Evolutionary conservation across 257 asterid genomes (phyloP).

Genomic region (Coffea eugenioides): DNA sequence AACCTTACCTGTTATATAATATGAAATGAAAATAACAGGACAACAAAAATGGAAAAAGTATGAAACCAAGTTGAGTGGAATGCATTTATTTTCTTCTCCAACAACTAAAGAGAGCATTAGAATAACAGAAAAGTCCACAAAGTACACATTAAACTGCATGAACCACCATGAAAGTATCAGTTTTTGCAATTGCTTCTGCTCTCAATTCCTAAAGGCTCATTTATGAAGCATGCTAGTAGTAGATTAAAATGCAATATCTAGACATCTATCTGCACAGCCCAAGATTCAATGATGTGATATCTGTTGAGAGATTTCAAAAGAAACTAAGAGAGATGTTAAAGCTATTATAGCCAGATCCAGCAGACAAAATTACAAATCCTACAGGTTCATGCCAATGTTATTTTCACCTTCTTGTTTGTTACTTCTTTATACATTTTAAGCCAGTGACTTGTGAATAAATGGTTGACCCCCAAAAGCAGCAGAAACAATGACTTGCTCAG

Average conservation of each 20-base stretch:
- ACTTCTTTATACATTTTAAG: not conserved
- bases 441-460: not conserved
- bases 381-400: not conserved
- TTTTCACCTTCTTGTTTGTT: not conserved
- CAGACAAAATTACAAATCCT: not conserved
- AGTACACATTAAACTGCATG: not conserved
- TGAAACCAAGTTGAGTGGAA: not conserved
- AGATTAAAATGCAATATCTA: not conserved
- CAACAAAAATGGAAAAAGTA: not conserved
- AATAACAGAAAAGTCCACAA: not conserved
- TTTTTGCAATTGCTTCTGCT: not conserved
- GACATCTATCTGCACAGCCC: not conserved
- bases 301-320: not conserved
- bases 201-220: not conserved
- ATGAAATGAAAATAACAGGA: not conserved
- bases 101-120: not conserved
- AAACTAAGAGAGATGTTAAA: not conserved
- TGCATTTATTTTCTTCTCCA: not conserved
- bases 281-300: not conserved
- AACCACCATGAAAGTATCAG: not conserved
- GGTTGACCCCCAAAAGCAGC: not conserved
- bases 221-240: not conserved
- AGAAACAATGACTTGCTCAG: not conserved
- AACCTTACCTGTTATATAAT: constrained; percentile 62
- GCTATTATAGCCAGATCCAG: not conserved